These are phyloP conservation scores for Aspergillus tanneri DNA, from an alignment of 2,329 filamentous ascomycete genomes.

Conservation along the genomic window DNA sequence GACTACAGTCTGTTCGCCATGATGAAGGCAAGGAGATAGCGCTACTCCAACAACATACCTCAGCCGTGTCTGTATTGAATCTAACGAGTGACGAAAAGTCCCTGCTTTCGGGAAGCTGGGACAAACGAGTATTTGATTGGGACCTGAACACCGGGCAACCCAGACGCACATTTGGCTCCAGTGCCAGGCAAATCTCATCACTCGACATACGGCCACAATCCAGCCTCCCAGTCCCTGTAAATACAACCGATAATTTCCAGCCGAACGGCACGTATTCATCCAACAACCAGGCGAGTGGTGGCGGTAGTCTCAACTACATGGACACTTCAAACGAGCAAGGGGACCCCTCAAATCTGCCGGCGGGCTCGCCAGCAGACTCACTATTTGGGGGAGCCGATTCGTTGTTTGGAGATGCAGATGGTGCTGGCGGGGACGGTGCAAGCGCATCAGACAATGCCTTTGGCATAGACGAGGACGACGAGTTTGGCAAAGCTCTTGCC, in stretches of 20 bases:
- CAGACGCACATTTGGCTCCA: slow-evolving; percentile 72
- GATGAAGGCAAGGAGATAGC: slow-evolving; percentile 90
- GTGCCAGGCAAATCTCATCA: slow-evolving; percentile 78
- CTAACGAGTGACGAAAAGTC: slow-evolving; percentile 82
- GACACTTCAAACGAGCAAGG: slow-evolving; percentile 40
- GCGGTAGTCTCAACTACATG: slow-evolving; percentile 54
- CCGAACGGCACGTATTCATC: slow-evolving; percentile 69
- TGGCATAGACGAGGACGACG: slow-evolving; percentile 79
- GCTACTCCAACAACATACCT: slow-evolving; percentile 78
- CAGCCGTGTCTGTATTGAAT: slow-evolving; percentile 83
- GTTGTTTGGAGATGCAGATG: slow-evolving; percentile 81
- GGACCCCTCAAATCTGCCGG: slow-evolving; percentile 56
- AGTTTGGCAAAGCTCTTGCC: slow-evolving; percentile 73
- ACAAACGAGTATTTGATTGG: slow-evolving; percentile 93
- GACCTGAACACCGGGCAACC: slow-evolving; percentile 83
- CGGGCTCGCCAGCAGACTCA: slow-evolving; percentile 70
- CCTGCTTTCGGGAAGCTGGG: slow-evolving; percentile 91
- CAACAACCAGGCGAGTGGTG: slow-evolving; percentile 65
- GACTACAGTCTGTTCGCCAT: slow-evolving; percentile 87
- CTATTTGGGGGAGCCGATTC: slow-evolving; percentile 84
- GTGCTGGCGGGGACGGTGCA: slow-evolving; percentile 46
- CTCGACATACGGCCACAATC: slow-evolving; percentile 81
- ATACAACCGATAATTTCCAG: slow-evolving; percentile 55
- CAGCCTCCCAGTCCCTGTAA: slow-evolving; percentile 71
- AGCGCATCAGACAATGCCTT: slow-evolving; percentile 60